Percentiles rank a stretch among this genome's conserved stretches.
Evolutionary conservation across 805 yeast species (phyloP).

Genomic region (Candida pseudofarinosa): DNA sequence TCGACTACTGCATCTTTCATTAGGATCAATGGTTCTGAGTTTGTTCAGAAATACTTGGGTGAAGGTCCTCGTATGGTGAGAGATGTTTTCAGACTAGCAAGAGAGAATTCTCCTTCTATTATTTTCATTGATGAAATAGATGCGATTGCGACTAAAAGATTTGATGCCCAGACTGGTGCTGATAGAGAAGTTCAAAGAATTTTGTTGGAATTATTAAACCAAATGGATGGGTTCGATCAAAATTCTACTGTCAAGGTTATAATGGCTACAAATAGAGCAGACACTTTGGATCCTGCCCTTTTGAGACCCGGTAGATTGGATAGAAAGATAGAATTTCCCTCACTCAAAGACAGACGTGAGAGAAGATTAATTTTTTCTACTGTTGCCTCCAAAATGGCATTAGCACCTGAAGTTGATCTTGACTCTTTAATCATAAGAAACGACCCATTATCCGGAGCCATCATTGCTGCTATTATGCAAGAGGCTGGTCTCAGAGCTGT

Average conservation of each 20-base stretch:
- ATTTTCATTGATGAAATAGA: slow-evolving; percentile 98
- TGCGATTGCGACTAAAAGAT: slow-evolving; percentile 98
- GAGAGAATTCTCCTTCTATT: slow-evolving; percentile 96
- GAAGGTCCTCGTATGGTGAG: slow-evolving; percentile 99
- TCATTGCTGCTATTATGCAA: slow-evolving; percentile 99
- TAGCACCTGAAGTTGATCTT: slow-evolving; percentile 96
- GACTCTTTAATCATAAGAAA: slow-evolving; percentile 93
- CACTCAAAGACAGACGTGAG: slow-evolving; percentile 94
- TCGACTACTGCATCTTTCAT: slow-evolving; percentile 93
- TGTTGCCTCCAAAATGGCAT: slow-evolving; percentile 93
- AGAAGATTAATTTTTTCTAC: slow-evolving; percentile 95
- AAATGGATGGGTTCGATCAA: slow-evolving; percentile 99
- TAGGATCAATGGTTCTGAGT: slow-evolving; percentile 96
- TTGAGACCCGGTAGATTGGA: slow-evolving; percentile 98
- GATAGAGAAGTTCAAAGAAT: slow-evolving; percentile 99
- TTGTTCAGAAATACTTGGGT: slow-evolving; percentile 96
- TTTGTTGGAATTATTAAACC: slow-evolving; percentile 89
- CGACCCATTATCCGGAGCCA: slow-evolving; percentile 95
- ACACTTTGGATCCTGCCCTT: slow-evolving; percentile 96
- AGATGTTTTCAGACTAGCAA: slow-evolving; percentile 93
- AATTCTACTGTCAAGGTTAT: slow-evolving; percentile 92
- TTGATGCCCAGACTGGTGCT: slow-evolving; percentile 99
- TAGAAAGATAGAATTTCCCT: slow-evolving; percentile 96
- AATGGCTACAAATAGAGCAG: slow-evolving; percentile 99
- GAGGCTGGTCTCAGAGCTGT: slow-evolving; percentile 99